Percentiles rank a stretch among this genome's conserved stretches.
Conservation (phyloP, 2,329 filamentous ascomycete genomes). For the Aspergillus eucalypticola region DNA sequence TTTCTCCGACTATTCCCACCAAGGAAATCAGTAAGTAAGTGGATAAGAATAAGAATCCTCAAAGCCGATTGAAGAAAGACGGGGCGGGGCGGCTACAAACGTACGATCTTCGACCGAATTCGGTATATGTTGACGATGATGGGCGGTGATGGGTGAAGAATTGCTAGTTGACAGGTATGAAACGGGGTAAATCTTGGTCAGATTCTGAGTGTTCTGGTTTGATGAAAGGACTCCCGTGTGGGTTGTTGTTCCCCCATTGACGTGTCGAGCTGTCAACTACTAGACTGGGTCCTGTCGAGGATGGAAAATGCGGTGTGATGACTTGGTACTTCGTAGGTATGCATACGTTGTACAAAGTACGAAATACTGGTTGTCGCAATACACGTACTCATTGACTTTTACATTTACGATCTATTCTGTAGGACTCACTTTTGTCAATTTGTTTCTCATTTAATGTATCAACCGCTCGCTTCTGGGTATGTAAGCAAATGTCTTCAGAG, state of each 20-base stretch:
- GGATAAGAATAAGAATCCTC: no score
- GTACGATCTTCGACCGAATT: no score
- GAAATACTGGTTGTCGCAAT: no score
- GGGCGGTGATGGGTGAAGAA: not conserved
- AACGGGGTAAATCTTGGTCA: not conserved
- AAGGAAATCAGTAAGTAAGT: no score
- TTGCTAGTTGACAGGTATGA: not conserved
- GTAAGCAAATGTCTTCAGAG: constrained; percentile 29
- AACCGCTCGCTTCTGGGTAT: constrained; percentile 29
- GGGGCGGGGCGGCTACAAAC: no score
- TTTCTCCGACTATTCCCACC: no score
- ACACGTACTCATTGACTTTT: no score
- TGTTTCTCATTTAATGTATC: constrained; percentile 19
- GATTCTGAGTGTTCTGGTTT: not conserved
- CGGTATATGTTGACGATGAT: no score
- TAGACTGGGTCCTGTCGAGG: no score
- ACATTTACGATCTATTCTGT: not conserved
- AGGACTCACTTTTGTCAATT: constrained; percentile 5
- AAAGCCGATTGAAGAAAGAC: no score
- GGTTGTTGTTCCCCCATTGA: not conserved
- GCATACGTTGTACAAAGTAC: no score
- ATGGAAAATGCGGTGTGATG: not conserved
- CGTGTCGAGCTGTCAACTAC: not conserved
- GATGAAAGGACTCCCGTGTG: not conserved
- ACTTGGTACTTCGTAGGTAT: no score